phyloP scores from a whole-genome alignment of 768 basidiomycete species.

The Tylopilus felleus region DNA sequence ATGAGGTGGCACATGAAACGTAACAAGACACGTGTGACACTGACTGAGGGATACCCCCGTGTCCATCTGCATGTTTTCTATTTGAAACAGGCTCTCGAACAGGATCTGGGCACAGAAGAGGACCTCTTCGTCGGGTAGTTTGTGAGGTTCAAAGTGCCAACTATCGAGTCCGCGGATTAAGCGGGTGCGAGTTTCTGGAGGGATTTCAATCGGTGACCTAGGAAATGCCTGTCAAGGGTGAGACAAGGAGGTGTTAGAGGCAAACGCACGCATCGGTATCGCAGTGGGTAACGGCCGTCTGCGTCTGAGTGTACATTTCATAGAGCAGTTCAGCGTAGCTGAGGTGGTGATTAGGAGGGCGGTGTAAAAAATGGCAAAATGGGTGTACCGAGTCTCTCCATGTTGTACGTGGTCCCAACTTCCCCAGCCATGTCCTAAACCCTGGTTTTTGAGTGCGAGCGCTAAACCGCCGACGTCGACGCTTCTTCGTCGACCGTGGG shows the following conservation, averaged over 20 bases:
- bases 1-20: conserved; percentile 19
- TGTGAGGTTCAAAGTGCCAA: conserved; percentile 92
- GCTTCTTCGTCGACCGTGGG: conserved; percentile 56
- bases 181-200: conserved; percentile 48
- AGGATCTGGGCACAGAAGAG: conserved; percentile 78
- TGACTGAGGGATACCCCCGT: conserved; percentile 56
- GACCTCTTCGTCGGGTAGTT: conserved; percentile 77
- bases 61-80: conserved; percentile 66
- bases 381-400: conserved; percentile 48
- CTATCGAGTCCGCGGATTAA: conserved; percentile 67
- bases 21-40: conserved; percentile 32
- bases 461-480: conserved; percentile 89
- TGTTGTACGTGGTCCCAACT: conserved; percentile 49
- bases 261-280: conserved; percentile 25
- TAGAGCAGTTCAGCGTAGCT: conserved; percentile 79
- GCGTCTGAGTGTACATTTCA: conserved; percentile 81
- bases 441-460: conserved; percentile 63
- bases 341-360: conserved; percentile 20
- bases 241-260: not conserved
- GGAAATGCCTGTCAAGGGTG: conserved; percentile 15
- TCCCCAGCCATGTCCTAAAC: conserved; percentile 70
- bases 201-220: conserved; percentile 48
- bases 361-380: conserved; percentile 1
- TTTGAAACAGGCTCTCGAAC: conserved; percentile 81
- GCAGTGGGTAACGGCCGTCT: conserved; percentile 62